phyloP scores from a whole-genome alignment of 768 basidiomycete genomes.

The Mrakia blollopis region DNA sequence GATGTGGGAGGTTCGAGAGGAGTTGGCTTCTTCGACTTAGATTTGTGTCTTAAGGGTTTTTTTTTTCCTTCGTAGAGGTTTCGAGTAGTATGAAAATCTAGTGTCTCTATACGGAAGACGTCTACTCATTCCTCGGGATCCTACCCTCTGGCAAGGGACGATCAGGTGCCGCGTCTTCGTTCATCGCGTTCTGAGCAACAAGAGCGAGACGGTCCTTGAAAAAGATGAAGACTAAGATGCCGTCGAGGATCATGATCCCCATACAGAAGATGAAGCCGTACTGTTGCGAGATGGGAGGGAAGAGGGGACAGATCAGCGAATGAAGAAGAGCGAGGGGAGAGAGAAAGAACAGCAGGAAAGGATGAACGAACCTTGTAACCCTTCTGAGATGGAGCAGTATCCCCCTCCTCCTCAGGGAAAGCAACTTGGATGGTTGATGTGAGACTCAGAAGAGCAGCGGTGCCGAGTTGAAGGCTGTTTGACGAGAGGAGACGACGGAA shows the following conservation, averaged over 20 bases:
- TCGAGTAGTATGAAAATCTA: no score
- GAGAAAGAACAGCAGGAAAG: background rate
- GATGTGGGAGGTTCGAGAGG: no score
- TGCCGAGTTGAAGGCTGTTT: background rate
- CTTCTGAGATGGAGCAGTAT: background rate
- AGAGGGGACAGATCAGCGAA: background rate
- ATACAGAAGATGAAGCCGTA: slow-evolving; percentile 13
- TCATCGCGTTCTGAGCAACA: background rate
- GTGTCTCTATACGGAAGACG: no score
- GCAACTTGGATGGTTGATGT: slow-evolving; percentile 5
- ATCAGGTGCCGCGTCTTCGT: no score
- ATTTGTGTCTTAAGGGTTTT: no score
- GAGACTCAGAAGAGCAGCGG: background rate
- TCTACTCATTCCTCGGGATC: no score
- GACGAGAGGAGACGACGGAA: background rate
- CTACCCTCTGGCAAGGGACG: no score
- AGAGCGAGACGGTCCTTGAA: slow-evolving; percentile 9
- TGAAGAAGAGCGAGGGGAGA: background rate
- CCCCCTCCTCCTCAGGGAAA: background rate
- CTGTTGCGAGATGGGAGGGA: background rate
- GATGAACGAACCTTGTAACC: slow-evolving; percentile 4
- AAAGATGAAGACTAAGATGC: background rate
- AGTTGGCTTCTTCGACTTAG: no score
- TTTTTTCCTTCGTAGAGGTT: no score
- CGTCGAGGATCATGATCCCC: background rate